Evolutionary conservation across 2,329 filamentous ascomycete species (phyloP).

Genomic region (Saccharata proteae): DNA sequence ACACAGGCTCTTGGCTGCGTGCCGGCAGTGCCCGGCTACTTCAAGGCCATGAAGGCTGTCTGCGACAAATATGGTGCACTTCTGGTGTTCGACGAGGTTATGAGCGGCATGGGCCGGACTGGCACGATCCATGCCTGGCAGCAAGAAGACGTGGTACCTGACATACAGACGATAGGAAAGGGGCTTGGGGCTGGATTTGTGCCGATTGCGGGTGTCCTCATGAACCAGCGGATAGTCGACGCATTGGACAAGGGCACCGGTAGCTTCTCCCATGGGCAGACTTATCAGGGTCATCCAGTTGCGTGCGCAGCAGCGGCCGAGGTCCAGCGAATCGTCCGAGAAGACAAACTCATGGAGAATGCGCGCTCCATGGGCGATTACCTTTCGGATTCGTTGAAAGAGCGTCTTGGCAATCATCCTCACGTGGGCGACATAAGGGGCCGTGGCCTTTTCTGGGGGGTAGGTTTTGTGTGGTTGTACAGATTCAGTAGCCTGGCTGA

Average conservation of each 20-base stretch:
- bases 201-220: constrained; percentile 49
- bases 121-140: constrained; percentile 52
- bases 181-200: constrained; percentile 52
- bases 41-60: constrained; percentile 52
- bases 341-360: constrained; percentile 48
- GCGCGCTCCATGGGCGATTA: constrained; percentile 41
- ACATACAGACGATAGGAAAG: constrained; percentile 56
- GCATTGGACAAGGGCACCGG: constrained; percentile 33
- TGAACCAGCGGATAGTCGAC: constrained; percentile 40
- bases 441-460: constrained; percentile 45
- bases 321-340: constrained; percentile 46
- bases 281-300: constrained; percentile 45
- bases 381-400: constrained; percentile 33
- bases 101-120: constrained; percentile 53
- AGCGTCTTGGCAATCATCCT: constrained; percentile 31
- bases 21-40: constrained; percentile 54
- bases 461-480: constrained; percentile 24
- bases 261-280: constrained; percentile 48
- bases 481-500: background rate
- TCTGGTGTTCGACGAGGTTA: constrained; percentile 69
- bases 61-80: constrained; percentile 62
- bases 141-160: constrained; percentile 45
- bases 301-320: constrained; percentile 51
- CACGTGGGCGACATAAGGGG: constrained; percentile 52
- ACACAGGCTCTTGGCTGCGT: constrained; percentile 56